Evolutionary conservation across 352 stramenopile species (phyloP).

Genomic region (Phytophthora pluvialis): DNA sequence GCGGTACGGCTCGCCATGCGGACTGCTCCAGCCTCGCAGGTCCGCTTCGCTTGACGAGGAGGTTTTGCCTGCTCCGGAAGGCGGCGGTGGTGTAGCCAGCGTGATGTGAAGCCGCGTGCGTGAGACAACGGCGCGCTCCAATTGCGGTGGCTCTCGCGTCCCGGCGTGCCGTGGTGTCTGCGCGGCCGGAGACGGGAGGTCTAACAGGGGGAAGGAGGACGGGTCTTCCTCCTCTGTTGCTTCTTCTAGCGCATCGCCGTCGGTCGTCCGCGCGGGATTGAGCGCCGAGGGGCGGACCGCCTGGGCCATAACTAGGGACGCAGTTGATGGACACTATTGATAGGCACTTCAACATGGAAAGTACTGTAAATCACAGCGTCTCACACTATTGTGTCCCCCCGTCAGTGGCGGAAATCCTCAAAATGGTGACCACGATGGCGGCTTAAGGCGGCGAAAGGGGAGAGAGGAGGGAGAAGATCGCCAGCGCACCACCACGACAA

Average conservation of each 20-base stretch:
- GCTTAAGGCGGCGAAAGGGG: conserved; percentile 14
- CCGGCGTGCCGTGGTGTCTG: neutral
- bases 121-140: conserved; percentile 58
- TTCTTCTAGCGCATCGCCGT: neutral
- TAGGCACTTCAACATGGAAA: conserved; percentile 14
- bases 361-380: neutral
- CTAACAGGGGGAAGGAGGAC: neutral
- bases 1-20: conserved; percentile 71
- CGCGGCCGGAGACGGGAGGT: neutral
- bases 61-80: conserved; percentile 5
- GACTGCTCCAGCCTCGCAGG: conserved; percentile 69
- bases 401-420: conserved; percentile 24
- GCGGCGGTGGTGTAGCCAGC: conserved; percentile 17
- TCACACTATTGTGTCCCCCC: conserved; percentile 13
- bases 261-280: conserved; percentile 1
- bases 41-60: conserved; percentile 10
- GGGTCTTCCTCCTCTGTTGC: neutral
- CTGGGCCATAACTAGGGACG: neutral
- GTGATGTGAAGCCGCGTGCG: conserved; percentile 67
- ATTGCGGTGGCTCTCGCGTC: conserved; percentile 18
- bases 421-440: conserved; percentile 24
- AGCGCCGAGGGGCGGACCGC: conserved; percentile 1
- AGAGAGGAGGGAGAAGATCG: conserved; percentile 8
- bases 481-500: conserved; percentile 15
- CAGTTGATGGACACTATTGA: conserved; percentile 3